These are phyloP conservation scores for Scorias spongiosa DNA, from an alignment of 2,329 filamentous ascomycete species.

Conservation along the genomic window DNA sequence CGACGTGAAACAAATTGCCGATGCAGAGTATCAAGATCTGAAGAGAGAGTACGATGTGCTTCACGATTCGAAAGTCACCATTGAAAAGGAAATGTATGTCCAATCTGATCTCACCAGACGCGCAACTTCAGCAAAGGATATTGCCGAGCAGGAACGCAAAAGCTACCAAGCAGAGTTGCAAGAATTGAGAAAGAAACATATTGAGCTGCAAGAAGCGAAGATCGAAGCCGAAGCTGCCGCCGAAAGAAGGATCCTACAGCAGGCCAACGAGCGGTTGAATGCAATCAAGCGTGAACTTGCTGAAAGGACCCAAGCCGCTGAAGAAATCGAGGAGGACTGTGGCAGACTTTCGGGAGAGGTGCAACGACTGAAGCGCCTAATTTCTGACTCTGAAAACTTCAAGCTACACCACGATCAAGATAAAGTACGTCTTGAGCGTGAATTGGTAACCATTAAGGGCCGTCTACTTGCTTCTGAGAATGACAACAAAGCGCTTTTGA, in stretches of 20 bases:
- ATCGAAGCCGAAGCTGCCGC: conserved; percentile 66
- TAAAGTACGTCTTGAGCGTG: conserved; percentile 82
- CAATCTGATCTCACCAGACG: conserved; percentile 84
- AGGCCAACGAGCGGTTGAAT: conserved; percentile 66
- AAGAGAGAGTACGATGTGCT: conserved; percentile 73
- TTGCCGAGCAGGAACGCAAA: conserved; percentile 75
- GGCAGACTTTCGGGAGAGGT: conserved; percentile 63
- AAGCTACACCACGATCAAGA: conserved; percentile 82
- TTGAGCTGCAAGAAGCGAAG: conserved; percentile 72
- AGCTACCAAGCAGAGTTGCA: conserved; percentile 78
- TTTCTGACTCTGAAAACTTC: conserved; percentile 79
- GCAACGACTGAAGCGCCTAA: conserved; percentile 72
- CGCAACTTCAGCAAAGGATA: conserved; percentile 63
- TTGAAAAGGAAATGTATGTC: conserved; percentile 93
- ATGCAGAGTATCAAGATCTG: conserved; percentile 71
- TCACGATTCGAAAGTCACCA: conserved; percentile 90
- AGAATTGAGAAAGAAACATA: conserved; percentile 65
- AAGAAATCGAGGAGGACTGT: conserved; percentile 67
- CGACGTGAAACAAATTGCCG: conserved; percentile 77
- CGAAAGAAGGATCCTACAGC: conserved; percentile 61
- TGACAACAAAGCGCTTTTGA: conserved; percentile 85
- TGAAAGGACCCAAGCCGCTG: conserved; percentile 57
- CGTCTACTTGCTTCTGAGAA: conserved; percentile 85
- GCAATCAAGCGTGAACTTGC: conserved; percentile 68
- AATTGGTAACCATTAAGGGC: conserved; percentile 80